Evolutionary conservation across 345 rosid species (phyloP).

Genomic region (Eucalyptus polybractea): DNA sequence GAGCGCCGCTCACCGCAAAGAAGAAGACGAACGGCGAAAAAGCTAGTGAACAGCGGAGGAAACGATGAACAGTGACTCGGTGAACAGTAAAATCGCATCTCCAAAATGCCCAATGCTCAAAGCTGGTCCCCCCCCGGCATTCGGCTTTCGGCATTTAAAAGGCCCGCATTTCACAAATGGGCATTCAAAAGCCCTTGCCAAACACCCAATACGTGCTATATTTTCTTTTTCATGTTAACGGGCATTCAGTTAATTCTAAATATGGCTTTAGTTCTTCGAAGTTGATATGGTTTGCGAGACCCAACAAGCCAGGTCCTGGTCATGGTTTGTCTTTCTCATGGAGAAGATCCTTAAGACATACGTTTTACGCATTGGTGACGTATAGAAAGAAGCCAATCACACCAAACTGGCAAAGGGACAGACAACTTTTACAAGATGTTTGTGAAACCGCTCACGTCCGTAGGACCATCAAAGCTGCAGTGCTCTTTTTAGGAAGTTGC

Average conservation of each 20-base stretch:
- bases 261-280: background rate
- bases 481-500: background rate
- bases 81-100: too few species aligned
- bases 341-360: background rate
- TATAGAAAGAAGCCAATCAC: background rate
- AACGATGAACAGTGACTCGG: rapidly evolving
- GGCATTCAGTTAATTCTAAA: background rate
- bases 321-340: background rate
- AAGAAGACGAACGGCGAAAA: too few species aligned
- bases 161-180: rapidly evolving
- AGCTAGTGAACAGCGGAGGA: too few species aligned
- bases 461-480: background rate
- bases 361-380: background rate
- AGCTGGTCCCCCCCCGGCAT: too few species aligned
- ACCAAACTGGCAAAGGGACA: background rate
- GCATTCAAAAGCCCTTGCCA: too few species aligned
- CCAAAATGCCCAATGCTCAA: too few species aligned
- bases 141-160: too few species aligned
- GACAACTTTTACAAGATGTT: background rate
- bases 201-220: background rate
- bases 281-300: background rate
- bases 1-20: too few species aligned
- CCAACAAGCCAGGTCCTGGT: background rate
- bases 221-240: background rate
- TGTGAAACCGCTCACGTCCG: background rate